Base-by-base conservation (phyloP, 805 yeast genomes). In the Naumovozyma baii region DNA sequence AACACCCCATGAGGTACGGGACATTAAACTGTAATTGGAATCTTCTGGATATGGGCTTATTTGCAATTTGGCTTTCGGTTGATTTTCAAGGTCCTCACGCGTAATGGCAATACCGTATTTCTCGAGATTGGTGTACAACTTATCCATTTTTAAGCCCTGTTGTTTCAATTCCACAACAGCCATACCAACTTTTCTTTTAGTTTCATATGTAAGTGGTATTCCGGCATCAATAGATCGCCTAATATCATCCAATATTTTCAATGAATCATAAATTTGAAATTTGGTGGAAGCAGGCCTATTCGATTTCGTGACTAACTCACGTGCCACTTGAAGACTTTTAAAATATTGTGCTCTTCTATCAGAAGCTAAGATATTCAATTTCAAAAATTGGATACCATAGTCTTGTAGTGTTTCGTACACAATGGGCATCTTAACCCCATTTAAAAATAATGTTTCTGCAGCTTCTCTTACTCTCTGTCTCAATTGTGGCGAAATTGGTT, bases 71-170 rank as follows among this genome's bases (percentile, higher is more conserved):
- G 7, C 10, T 10, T 7, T 22, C 9, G 26, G 26, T 29, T 29
- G 31, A 7, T 18, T 31, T 25, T 33, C 17, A 17, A 49, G 31
- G 16, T 47, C 50, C 19, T 39, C 44, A 9, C 31, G 40, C 3
- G 46, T 46, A 3, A 40, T 43, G 3, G 51, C 50, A 12, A 54
- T 37, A 8, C 46, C 44, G 37, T 55, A 55, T 17, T 42, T 40
- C 31, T 40, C 40, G n/a, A 55, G 39, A 34, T 51, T 50, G 10
- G 50, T 54, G 31, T 50, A 55, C 3, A 55, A 36, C 37, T 50
- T 55, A 15, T 50, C 49, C 63, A 58, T 58, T 31, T 55, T 57
- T 4, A 58, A 43, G 9, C 63, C 63, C 28, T 53, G 57, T 12
- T 47, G 46, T 20, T 47, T 42, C 20, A 58, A 34, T 7, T 44